Conservation (phyloP, 345 rosid species). For the Brassica carinata region DNA sequence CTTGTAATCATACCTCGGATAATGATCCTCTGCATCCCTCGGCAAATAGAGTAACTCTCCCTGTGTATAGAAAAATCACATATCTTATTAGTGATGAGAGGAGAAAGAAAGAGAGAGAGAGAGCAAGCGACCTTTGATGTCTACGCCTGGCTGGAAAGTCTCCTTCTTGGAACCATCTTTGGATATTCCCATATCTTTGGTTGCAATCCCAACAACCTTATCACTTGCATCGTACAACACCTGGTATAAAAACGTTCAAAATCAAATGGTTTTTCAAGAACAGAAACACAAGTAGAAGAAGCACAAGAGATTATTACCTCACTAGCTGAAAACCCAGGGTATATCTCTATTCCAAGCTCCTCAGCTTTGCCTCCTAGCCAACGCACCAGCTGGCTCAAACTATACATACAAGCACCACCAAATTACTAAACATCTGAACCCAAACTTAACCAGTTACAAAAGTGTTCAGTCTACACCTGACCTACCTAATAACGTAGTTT, state of each 20-base stretch:
- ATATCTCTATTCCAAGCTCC: slow-evolving; percentile 92
- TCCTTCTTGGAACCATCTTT: slow-evolving; percentile 91
- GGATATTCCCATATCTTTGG: slow-evolving; percentile 96
- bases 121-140: slow-evolving; percentile 80
- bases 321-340: slow-evolving; percentile 96
- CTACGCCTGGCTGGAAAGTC: slow-evolving; percentile 83
- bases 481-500: slow-evolving; percentile 93
- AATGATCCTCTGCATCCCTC: slow-evolving; percentile 99
- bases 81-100: neutral
- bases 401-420: slow-evolving; percentile 37
- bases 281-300: neutral
- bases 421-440: slow-evolving; percentile 10
- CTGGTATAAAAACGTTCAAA: slow-evolving; percentile 44
- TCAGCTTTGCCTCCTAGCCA: slow-evolving; percentile 96
- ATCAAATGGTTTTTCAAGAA: slow-evolving; percentile 12
- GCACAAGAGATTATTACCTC: slow-evolving; percentile 71
- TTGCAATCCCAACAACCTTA: slow-evolving; percentile 78
- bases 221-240: slow-evolving; percentile 65
- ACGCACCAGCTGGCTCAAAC: slow-evolving; percentile 84
- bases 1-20: slow-evolving; percentile 60
- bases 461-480: no score
- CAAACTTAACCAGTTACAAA: slow-evolving; percentile 37
- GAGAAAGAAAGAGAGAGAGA: slow-evolving; percentile 27
- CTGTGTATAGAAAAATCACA: slow-evolving; percentile 47
- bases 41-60: slow-evolving; percentile 73